Base-by-base conservation (phyloP, 192 early-diverging fungal genomes). In the Coemansia sp. region DNA sequence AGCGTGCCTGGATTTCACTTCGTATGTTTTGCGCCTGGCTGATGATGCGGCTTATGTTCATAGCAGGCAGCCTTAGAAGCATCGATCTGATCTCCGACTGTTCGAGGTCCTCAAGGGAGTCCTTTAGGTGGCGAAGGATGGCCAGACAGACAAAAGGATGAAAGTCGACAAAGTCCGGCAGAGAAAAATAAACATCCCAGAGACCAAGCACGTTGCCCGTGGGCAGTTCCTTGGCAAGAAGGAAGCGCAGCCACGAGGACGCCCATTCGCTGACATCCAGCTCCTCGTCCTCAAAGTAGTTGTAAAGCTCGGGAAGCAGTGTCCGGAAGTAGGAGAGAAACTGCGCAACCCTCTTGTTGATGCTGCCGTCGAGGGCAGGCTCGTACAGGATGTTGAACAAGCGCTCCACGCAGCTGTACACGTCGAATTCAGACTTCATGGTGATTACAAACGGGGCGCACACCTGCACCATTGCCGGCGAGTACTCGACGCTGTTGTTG, bases 241-340 rank as follows among this genome's bases (percentile, higher is more conserved):
- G 67, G 71, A 87, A 86, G 62, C 89, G 89, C 60, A 95, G 85
- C 88, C 93, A 94, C 15, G 93, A 92, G 18, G 90, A 88, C 6
- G 89, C 89, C 88, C 91, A 94, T 65, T 94, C 94, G 71, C 92
- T 90, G 39, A 93, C 85, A 60, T 94, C 89, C 35, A 95, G 90
- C 71, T 97, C 94, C 61, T 97, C 95, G 59, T 97, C 95, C 71
- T 95, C 93, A 87, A 97, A 97, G 77, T 93, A 94, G 71, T 88
- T 93, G 73, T 96, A 95, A 68, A 96, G 78, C 45, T 96, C 94
- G 20, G 94, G 94, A 70, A 94, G 75, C 52, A 93, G 83, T 34
- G 87, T 89, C 59, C 94, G 80, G 81, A 96, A 93, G 53, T 92
- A 82, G 67, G 79, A 93, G 76, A 95, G 86, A 66, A 97, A 97